Percentiles rank a stretch among this genome's conserved stretches.
Conservation (phyloP, 2,329 filamentous ascomycete species). For the Calycina herbarum region DNA sequence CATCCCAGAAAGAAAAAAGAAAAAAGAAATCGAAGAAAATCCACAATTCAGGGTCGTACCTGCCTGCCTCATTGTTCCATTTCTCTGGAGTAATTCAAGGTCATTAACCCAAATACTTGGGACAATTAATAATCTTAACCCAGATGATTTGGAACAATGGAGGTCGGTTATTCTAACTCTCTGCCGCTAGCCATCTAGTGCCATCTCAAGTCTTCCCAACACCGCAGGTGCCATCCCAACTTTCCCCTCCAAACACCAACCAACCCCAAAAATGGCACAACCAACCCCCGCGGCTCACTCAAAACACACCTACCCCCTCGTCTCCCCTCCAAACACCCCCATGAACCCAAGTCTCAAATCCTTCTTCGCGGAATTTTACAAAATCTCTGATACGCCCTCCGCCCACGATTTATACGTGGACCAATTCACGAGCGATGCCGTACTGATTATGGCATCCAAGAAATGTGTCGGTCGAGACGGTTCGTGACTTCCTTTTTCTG, state of each 20-base stretch:
- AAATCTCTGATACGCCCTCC: constrained; percentile 47
- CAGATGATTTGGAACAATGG: too few relatives aligned
- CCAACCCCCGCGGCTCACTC: constrained; percentile 9
- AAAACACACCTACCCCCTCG: constrained; percentile 19
- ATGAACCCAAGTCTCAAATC: constrained; percentile 60
- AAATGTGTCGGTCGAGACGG: constrained; percentile 46
- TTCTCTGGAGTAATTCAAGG: too few relatives aligned
- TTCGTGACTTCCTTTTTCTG: constrained; percentile 28
- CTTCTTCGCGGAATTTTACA: constrained; percentile 71
- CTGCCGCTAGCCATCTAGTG: too few relatives aligned
- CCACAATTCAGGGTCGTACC: too few relatives aligned
- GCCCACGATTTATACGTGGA: constrained; percentile 50
- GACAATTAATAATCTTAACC: too few relatives aligned
- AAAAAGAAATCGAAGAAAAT: too few relatives aligned
- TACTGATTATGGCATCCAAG: constrained; percentile 53
- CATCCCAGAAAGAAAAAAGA: too few relatives aligned
- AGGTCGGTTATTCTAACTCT: too few relatives aligned
- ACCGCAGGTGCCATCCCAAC: not conserved
- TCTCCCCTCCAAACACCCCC: constrained; percentile 18
- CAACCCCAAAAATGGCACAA: not conserved
- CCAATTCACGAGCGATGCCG: constrained; percentile 49
- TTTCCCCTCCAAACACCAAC: not conserved
- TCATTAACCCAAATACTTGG: too few relatives aligned
- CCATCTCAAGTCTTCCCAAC: not conserved
- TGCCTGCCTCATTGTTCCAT: too few relatives aligned